Evolutionary conservation across 352 stramenopile genomes (phyloP).

Genomic region (Phytophthora macrochlamydospora): DNA sequence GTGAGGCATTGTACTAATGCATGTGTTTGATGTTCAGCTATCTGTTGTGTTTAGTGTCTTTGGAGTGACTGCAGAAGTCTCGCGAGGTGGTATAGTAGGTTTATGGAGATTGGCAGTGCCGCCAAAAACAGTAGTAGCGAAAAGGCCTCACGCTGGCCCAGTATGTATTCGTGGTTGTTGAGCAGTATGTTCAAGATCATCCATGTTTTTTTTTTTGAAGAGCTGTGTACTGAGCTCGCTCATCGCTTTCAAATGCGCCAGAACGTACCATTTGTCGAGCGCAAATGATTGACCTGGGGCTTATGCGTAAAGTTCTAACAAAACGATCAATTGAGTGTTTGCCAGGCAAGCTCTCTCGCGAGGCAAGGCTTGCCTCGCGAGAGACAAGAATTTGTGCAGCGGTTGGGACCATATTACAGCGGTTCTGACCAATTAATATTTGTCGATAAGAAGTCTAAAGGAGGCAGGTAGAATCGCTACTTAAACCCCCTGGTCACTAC

Average conservation of each 20-base stretch:
- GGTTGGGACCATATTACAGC: slow-evolving; percentile 16
- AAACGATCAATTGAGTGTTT: too few species aligned
- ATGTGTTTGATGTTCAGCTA: slow-evolving; percentile 1
- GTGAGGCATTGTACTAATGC: not conserved
- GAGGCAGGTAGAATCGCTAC: slow-evolving; percentile 8
- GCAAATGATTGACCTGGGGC: slow-evolving; percentile 11
- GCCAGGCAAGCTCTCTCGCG: too few species aligned
- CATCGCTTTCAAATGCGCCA: not conserved
- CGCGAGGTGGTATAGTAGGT: not conserved
- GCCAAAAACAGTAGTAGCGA: not conserved
- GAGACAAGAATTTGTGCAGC: slow-evolving; percentile 1
- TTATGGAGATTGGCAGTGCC: not conserved
- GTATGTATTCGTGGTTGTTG: slow-evolving; percentile 1
- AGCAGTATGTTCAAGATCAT: slow-evolving; percentile 14
- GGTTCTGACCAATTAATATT: slow-evolving; percentile 18
- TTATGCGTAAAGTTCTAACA: slow-evolving; percentile 15
- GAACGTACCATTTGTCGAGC: slow-evolving; percentile 7
- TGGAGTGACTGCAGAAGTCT: not conserved
- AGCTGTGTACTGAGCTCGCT: not conserved
- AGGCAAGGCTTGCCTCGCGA: not conserved
- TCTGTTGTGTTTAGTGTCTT: not conserved
- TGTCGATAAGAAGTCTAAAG: slow-evolving; percentile 21
- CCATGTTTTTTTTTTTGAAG: slow-evolving; percentile 24
- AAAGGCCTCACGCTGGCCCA: not conserved
- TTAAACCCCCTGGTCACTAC: slow-evolving; percentile 29